These are phyloP conservation scores for Aspergillus pseudotamarii DNA, from an alignment of 2,329 filamentous ascomycete species.

Conservation along the genomic window DNA sequence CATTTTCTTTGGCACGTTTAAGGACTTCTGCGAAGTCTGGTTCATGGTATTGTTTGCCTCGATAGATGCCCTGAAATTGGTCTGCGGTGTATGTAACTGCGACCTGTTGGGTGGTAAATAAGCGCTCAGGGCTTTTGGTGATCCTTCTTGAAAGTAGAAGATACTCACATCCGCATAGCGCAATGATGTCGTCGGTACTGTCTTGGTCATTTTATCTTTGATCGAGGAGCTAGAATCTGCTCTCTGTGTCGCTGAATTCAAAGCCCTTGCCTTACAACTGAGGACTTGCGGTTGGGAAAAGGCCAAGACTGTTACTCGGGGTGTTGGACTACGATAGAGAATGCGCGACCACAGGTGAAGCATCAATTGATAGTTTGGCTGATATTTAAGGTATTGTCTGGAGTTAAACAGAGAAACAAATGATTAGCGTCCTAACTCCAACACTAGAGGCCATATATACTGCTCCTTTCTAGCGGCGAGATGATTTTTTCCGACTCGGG, in stretches of 20 bases:
- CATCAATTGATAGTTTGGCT: background rate
- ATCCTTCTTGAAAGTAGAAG: background rate
- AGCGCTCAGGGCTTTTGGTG: background rate
- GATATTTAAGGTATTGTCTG: background rate
- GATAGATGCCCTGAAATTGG: constrained; percentile 55
- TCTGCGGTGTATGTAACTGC: constrained; percentile 34
- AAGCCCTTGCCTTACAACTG: background rate
- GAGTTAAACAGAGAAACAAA: background rate
- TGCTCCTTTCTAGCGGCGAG: background rate
- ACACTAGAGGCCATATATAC: background rate
- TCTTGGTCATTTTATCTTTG: background rate
- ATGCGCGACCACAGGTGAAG: background rate
- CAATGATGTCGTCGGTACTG: background rate
- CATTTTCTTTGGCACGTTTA: constrained; percentile 21
- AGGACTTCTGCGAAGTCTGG: constrained; percentile 45
- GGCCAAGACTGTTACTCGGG: background rate
- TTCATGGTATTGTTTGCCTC: constrained; percentile 52
- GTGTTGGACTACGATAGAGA: background rate
- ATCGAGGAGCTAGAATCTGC: background rate
- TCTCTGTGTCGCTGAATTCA: background rate
- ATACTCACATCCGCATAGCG: constrained; percentile 19
- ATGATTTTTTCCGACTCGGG: constrained; percentile 3
- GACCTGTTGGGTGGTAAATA: constrained; percentile 18
- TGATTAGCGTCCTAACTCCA: background rate
- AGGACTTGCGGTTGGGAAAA: background rate